Percentiles rank a stretch among this genome's conserved stretches.
phyloP scores from a whole-genome alignment of 208 protist species.

The Angomonas ambiguus region DNA sequence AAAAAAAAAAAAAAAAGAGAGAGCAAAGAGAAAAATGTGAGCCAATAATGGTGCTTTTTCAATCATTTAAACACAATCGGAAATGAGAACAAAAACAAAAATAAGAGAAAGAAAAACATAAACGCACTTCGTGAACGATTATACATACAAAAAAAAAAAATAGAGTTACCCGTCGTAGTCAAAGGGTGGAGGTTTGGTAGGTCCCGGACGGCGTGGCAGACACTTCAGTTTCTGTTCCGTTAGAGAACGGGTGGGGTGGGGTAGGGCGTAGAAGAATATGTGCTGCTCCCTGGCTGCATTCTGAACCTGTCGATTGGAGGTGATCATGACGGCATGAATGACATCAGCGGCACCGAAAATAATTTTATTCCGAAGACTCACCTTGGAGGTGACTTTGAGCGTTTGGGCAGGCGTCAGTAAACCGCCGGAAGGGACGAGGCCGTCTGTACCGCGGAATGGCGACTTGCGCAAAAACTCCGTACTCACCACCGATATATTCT shows the following conservation, averaged over 20 bases:
- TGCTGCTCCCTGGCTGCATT: slow-evolving; percentile 38
- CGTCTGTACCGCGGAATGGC: neutral
- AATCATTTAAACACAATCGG: too few species aligned
- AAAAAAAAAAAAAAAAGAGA: neutral
- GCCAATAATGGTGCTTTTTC: too few species aligned
- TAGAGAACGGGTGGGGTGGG: slow-evolving; percentile 64
- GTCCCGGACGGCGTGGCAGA: slow-evolving; percentile 33
- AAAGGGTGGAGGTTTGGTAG: slow-evolving; percentile 36
- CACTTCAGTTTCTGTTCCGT: slow-evolving; percentile 57
- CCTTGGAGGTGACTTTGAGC: slow-evolving; percentile 20
- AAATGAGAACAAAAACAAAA: slow-evolving; percentile 15
- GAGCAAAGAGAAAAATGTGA: neutral
- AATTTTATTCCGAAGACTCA: slow-evolving; percentile 46
- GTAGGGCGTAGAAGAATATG: slow-evolving; percentile 25
- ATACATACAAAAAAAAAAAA: slow-evolving; percentile 3
- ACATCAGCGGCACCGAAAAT: slow-evolving; percentile 63
- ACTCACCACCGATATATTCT: slow-evolving; percentile 33
- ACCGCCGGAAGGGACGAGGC: neutral
- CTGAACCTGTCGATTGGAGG: slow-evolving; percentile 53
- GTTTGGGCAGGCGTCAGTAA: neutral
- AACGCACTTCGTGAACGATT: slow-evolving; percentile 1
- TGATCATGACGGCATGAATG: slow-evolving; percentile 39
- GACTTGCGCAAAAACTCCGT: slow-evolving; percentile 15
- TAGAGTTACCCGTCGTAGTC: slow-evolving; percentile 2
- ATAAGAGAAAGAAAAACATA: slow-evolving; percentile 15